Evolutionary conservation across 495 filamentous ascomycete species (phyloP), one percentile per base, ranked within the genome.

Genomic region (Lasiosphaeris hirsuta): DNA sequence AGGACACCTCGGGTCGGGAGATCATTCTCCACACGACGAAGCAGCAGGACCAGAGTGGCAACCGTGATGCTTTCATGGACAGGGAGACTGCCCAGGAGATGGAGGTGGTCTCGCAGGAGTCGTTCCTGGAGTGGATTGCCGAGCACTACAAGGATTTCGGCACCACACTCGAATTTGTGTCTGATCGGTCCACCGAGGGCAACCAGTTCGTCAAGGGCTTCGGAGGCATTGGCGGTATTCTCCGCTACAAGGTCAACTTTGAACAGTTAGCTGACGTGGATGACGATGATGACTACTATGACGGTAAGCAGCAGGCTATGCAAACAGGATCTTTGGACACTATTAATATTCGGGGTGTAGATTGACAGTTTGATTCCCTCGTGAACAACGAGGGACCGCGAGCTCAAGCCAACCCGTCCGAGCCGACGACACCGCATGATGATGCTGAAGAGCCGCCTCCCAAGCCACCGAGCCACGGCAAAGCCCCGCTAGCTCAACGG

Each of bases 121-220:
- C 93, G 6, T 96, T 98, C 88, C 83, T 98, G 15, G 94, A 98
- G 70, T 98, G 94, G 94, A 89, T 98, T 52, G 94, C 94, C 11
- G 94, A 98, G 74, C 87, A 89, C 69, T 96, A 97, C 78, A 94
- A 92, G 72, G 91, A 97, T 71, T 97, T 96, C 66, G 94, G 94
- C 73, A 90, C 94, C 38, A 88, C 81, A n/a, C 84, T 98, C 17
- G 94, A 98, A 75, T 98, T 98, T 62, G 95, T 98, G 36, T 97
- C 93, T 18, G 94, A 98, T 70, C 86, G 91, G 37, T 96, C 92
- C 38, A 91, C 88, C 60, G 94, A 98, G 73, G 94, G 94, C 68
- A 98, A 98, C 75, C 94, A 98, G 78, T 98, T 98, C 78, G 94
- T 98, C 65, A 97, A 96, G 77, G 94, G 94, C 54, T 98, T 98